Evolutionary conservation across 192 early-diverging fungal genomes (phyloP).

Genomic region (Gamsiella multidivaricata): DNA sequence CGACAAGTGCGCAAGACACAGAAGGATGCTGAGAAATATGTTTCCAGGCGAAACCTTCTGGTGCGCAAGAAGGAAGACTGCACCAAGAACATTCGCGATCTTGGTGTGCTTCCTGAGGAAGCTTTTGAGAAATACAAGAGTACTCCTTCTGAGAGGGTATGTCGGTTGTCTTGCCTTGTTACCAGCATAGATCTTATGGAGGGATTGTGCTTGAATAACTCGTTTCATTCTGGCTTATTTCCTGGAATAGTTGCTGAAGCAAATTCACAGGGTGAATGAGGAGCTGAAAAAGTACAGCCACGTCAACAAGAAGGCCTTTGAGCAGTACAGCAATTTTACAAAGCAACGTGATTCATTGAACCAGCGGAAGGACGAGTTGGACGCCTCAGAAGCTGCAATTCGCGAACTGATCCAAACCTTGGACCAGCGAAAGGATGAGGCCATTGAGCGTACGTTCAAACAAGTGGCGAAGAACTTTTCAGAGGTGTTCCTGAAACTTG

Average conservation of each 20-base stretch:
- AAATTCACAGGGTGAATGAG: slow-evolving; percentile 85
- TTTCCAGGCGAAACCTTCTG: slow-evolving; percentile 76
- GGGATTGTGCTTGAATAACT: neutral
- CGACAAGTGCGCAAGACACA: slow-evolving; percentile 65
- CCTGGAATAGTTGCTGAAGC: slow-evolving; percentile 61
- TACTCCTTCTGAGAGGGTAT: slow-evolving; percentile 60
- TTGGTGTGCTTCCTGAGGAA: slow-evolving; percentile 95
- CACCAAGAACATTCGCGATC: slow-evolving; percentile 87
- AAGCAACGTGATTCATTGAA: slow-evolving; percentile 87
- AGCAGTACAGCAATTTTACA: slow-evolving; percentile 96
- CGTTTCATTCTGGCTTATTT: neutral
- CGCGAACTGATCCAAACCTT: slow-evolving; percentile 87
- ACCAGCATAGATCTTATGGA: neutral
- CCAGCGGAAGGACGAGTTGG: slow-evolving; percentile 88
- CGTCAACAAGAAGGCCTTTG: slow-evolving; percentile 99
- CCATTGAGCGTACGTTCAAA: slow-evolving; percentile 95
- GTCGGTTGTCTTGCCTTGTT: no score
- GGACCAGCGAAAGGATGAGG: slow-evolving; percentile 97
- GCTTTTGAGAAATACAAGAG: slow-evolving; percentile 79
- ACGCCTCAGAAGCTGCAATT: slow-evolving; percentile 86
- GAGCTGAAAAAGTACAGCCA: slow-evolving; percentile 89
- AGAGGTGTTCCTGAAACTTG: slow-evolving; percentile 90
- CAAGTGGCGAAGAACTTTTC: slow-evolving; percentile 90
- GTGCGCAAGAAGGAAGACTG: slow-evolving; percentile 90
- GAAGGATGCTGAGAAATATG: slow-evolving; percentile 78